Evolutionary conservation across 169 alveolate species (phyloP).

Genomic region (Plasmodium coatneyi): DNA sequence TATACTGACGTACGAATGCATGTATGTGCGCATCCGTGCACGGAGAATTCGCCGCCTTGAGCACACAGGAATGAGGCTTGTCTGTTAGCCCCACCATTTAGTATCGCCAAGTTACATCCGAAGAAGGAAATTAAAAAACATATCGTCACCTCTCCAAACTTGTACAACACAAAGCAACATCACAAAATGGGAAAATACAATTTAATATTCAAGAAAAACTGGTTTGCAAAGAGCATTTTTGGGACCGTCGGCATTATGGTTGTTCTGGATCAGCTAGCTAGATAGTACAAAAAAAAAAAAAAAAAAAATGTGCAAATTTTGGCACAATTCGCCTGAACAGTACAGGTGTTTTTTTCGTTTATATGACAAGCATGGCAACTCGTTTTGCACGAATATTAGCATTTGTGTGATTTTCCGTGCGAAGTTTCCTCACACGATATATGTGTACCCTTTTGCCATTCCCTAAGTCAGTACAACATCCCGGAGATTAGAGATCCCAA

Average conservation of each 20-base stretch:
- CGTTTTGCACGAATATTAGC: background rate
- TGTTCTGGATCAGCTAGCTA: conserved; percentile 63
- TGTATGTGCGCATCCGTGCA: background rate
- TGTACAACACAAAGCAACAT: background rate
- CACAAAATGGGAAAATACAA: conserved; percentile 60
- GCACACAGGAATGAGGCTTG: background rate
- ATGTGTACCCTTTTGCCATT: background rate
- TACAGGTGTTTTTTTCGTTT: conserved; percentile 6
- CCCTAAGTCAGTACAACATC: conserved; percentile 41
- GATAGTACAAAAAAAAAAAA: conserved; percentile 44
- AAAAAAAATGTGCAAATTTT: conserved; percentile 7
- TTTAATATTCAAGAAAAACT: conserved; percentile 51
- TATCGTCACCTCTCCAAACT: background rate
- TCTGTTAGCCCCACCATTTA: background rate
- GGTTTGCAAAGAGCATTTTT: conserved; percentile 69
- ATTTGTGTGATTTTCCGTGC: background rate
- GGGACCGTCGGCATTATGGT: conserved; percentile 67
- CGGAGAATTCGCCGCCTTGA: background rate
- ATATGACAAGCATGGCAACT: background rate
- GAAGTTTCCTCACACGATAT: background rate
- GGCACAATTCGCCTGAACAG: conserved; percentile 18
- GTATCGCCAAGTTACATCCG: background rate
- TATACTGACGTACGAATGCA: background rate
- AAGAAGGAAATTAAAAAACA: background rate
- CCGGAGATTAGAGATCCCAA: conserved; percentile 69